Conservation (phyloP, 768 basidiomycete genomes). For the Fomitopsis serialis region DNA sequence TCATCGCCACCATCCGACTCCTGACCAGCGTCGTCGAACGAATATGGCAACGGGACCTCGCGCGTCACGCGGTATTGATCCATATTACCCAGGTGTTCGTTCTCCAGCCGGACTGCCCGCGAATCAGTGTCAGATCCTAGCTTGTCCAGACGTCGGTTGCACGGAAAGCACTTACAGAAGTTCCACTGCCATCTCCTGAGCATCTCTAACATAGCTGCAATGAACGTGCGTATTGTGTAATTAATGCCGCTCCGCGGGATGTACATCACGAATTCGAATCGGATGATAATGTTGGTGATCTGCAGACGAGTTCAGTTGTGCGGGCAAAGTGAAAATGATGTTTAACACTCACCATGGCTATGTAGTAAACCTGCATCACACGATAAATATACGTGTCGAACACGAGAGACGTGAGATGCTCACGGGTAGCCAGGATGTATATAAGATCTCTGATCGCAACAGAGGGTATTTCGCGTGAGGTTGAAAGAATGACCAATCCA, state of each 20-base stretch:
- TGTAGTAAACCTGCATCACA: constrained; percentile 60
- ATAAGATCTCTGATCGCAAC: constrained; percentile 73
- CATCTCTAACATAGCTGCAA: constrained; percentile 69
- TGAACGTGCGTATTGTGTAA: constrained; percentile 55
- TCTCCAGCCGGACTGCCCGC: constrained; percentile 67
- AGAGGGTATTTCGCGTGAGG: constrained; percentile 49
- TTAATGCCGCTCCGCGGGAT: constrained; percentile 48
- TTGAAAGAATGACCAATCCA: constrained; percentile 89
- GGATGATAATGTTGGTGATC: constrained; percentile 66
- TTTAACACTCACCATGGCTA: constrained; percentile 55
- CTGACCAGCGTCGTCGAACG: constrained; percentile 36
- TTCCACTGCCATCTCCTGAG: constrained; percentile 88
- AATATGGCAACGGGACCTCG: constrained; percentile 82
- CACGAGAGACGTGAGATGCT: constrained; percentile 13
- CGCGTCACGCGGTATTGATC: constrained; percentile 88
- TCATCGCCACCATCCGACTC: constrained; percentile 43
- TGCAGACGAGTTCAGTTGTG: constrained; percentile 20
- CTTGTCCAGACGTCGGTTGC: too few species aligned
- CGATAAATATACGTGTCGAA: neutral
- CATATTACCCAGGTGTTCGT: constrained; percentile 90
- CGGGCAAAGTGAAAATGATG: neutral
- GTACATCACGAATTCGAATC: constrained; percentile 83
- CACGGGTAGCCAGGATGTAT: constrained; percentile 57
- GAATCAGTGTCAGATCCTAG: constrained; percentile 36
- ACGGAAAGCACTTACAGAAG: constrained; percentile 55